Percentiles rank a stretch among this genome's conserved stretches.
Conservation (phyloP, 139 green algal genomes). For the Chlamydomonas sphaeroides region DNA sequence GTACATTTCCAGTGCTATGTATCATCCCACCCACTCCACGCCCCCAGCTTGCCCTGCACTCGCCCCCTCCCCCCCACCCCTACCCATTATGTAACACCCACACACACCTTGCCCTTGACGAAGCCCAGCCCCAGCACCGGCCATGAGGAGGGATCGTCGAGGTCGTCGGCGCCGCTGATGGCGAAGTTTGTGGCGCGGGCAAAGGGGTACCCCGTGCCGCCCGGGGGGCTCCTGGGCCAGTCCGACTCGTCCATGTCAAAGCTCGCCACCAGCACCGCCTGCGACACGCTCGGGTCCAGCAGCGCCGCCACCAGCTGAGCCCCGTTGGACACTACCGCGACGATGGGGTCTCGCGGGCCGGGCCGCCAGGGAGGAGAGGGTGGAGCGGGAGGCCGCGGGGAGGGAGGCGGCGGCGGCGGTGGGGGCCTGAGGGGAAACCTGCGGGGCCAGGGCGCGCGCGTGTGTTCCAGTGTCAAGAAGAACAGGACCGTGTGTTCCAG, state of each 20-base stretch:
- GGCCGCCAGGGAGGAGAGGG: no score
- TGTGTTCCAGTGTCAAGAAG: no score
- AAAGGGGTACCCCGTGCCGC: background rate
- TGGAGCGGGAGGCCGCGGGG: no score
- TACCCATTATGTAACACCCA: background rate
- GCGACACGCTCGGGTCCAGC: background rate
- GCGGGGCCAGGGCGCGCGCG: no score
- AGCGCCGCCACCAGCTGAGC: background rate
- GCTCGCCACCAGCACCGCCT: background rate
- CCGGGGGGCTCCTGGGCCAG: background rate
- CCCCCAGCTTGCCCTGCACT: background rate
- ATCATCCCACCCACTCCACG: background rate
- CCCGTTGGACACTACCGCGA: no score
- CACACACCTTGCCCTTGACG: conserved; percentile 6
- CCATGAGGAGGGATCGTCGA: background rate
- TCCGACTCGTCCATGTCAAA: background rate
- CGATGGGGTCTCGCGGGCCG: no score
- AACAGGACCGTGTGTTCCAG: no score
- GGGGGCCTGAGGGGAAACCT: no score
- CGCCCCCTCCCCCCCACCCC: background rate
- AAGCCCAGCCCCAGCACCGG: conserved; percentile 1
- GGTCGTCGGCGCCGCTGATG: background rate
- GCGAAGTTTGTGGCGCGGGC: background rate
- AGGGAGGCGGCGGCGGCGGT: no score
- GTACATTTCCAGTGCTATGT: background rate